Percentiles rank a stretch among this genome's conserved stretches.
phyloP scores from a whole-genome alignment of 2,329 filamentous ascomycete species.

The Claviceps sp. region DNA sequence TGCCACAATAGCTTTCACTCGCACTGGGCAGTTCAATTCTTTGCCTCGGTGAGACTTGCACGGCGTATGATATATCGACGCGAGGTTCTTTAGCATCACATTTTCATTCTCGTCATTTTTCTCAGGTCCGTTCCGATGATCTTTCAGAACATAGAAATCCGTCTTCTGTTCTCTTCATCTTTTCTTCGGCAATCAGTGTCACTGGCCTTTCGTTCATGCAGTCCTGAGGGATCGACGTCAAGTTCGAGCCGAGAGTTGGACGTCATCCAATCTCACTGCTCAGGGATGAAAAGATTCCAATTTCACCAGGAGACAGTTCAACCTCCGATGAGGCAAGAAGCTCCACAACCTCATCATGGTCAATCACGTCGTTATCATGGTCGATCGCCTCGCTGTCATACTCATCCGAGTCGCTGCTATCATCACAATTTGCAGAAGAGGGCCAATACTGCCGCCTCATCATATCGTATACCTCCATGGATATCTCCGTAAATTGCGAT shows the following conservation, averaged over 20 bases:
- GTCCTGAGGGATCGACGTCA: constrained; percentile 4
- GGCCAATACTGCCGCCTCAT: constrained; percentile 5
- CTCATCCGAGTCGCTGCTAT: constrained; percentile 12
- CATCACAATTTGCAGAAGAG: not conserved
- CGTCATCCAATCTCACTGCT: constrained; percentile 1
- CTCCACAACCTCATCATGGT: too few species aligned
- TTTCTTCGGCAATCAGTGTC: not conserved
- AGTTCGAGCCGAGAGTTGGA: constrained; percentile 2
- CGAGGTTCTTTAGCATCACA: constrained; percentile 6
- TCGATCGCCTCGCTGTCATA: constrained; percentile 28
- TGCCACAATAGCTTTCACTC: constrained; percentile 8
- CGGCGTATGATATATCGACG: constrained; percentile 12
- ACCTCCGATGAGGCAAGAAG: constrained; percentile 8
- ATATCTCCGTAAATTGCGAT: too few species aligned
- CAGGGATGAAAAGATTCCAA: constrained; percentile 2
- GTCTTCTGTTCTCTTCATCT: constrained; percentile 1
- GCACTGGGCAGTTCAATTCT: constrained; percentile 10
- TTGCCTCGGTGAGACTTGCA: constrained; percentile 3
- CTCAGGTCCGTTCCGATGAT: constrained; percentile 1
- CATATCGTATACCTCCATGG: constrained; percentile 9
- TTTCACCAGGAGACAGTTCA: not conserved
- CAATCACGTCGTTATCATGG: not conserved
- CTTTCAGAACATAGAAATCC: constrained; percentile 1
- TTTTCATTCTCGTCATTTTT: constrained; percentile 8
- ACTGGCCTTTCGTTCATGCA: constrained; percentile 15